Conservation (phyloP, 306 rosid species). For the Rosa rugosa region DNA sequence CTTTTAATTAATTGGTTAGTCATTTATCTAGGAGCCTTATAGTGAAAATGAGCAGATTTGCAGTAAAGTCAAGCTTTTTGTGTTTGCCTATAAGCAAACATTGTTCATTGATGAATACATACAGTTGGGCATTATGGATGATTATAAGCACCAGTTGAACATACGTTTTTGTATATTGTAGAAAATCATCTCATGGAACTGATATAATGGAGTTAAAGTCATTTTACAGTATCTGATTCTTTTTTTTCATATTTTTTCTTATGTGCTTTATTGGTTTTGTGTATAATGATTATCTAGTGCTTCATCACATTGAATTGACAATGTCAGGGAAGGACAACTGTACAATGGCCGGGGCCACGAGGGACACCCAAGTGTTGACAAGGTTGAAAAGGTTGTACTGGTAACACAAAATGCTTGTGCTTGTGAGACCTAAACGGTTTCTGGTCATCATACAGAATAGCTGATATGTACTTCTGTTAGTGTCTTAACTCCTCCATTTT, state of each 20-base stretch:
- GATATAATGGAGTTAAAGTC: not conserved
- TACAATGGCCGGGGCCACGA: constrained; percentile 57
- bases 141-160: not conserved
- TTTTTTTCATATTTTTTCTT: not conserved
- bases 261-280: not conserved
- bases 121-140: not conserved
- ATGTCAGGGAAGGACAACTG: constrained; percentile 69
- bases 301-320: constrained; percentile 28
- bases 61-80: not conserved
- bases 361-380: constrained; percentile 82
- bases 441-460: not conserved
- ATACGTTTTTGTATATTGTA: not conserved
- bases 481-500: constrained; percentile 14
- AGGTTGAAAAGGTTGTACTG: constrained; percentile 49
- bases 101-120: not conserved
- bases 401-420: constrained; percentile 24
- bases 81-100: not conserved
- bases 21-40: not conserved
- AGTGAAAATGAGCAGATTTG: not conserved
- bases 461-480: constrained; percentile 17
- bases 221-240: not conserved
- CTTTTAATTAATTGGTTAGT: not conserved
- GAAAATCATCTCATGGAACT: not conserved
- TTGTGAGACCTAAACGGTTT: constrained; percentile 11
- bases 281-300: constrained; percentile 10